These are phyloP conservation scores for Naegleria fowleri DNA, from an alignment of 208 protist species.

Conservation along the genomic window DNA sequence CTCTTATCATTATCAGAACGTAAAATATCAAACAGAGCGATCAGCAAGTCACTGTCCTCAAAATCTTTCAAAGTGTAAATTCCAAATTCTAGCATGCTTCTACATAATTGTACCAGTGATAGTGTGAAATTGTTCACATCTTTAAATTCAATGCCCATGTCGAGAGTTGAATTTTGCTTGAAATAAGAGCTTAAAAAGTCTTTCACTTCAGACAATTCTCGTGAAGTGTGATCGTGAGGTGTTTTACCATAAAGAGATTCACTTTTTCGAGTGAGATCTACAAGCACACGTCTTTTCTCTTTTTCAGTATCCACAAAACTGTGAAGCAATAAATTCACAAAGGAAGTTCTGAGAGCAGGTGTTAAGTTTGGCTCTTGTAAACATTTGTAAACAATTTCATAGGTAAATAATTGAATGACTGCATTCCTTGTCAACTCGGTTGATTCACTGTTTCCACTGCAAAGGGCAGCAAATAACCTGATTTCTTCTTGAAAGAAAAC, in stretches of 20 bases:
- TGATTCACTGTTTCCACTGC: background rate
- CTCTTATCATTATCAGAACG: background rate
- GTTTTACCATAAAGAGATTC: background rate
- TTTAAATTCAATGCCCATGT: background rate
- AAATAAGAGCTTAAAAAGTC: background rate
- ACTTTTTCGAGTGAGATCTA: background rate
- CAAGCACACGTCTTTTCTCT: background rate
- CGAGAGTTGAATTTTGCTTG: background rate
- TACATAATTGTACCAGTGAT: background rate
- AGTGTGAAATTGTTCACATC: background rate
- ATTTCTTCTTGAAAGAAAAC: background rate
- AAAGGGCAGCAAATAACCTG: background rate
- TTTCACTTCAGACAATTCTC: background rate
- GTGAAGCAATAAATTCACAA: background rate
- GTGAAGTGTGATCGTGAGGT: background rate
- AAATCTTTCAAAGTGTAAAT: slow-evolving; percentile 7
- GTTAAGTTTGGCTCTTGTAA: background rate
- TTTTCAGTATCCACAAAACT: background rate
- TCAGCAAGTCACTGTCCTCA: background rate
- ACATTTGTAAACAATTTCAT: background rate
- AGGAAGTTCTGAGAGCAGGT: background rate
- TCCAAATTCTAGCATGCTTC: slow-evolving; percentile 11
- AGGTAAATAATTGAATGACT: background rate
- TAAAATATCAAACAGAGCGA: background rate
- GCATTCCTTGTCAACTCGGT: background rate